Conservation (phyloP, 352 stramenopile genomes). For the Globisporangium echinulatum region DNA sequence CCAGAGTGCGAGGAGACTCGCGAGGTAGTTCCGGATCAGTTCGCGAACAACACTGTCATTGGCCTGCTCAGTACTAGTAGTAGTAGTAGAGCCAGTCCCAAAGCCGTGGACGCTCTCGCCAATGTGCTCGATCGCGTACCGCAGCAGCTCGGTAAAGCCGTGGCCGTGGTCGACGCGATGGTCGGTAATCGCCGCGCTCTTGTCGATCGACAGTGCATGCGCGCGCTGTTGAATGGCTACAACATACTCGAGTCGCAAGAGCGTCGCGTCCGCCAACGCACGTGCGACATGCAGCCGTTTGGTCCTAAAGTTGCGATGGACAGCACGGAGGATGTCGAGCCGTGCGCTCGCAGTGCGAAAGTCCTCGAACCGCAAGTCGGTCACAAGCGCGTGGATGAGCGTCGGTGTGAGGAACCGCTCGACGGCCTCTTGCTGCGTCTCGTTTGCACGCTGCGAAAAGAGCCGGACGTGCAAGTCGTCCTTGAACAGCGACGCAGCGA, state of each 20-base stretch:
- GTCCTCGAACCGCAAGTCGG: conserved; percentile 78
- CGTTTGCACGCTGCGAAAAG: conserved; percentile 19
- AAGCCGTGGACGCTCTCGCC: conserved; percentile 40
- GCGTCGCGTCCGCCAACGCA: conserved; percentile 65
- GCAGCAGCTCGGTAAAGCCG: conserved; percentile 73
- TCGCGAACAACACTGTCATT: conserved; percentile 33
- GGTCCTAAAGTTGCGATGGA: conserved; percentile 70
- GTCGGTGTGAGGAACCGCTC: conserved; percentile 69
- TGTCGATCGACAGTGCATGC: conserved; percentile 54
- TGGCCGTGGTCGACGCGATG: conserved; percentile 72
- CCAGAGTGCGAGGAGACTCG: conserved; percentile 61
- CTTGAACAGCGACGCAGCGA: conserved; percentile 73
- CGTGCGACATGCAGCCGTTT: conserved; percentile 66
- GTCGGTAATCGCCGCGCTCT: conserved; percentile 41
- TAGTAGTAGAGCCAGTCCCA: neutral
- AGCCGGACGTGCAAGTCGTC: conserved; percentile 33
- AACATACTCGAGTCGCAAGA: conserved; percentile 64
- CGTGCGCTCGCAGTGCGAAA: conserved; percentile 78
- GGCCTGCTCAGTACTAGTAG: neutral
- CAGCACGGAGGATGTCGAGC: conserved; percentile 78
- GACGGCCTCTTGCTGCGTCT: conserved; percentile 37
- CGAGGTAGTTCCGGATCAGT: conserved; percentile 66
- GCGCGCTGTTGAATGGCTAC: conserved; percentile 34
- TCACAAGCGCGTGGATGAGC: conserved; percentile 78
- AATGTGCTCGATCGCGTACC: conserved; percentile 79